Evolutionary conservation across 148 eudicot species (phyloP), one percentile per base, ranked within the genome.

Genomic region (Drosera capensis): DNA sequence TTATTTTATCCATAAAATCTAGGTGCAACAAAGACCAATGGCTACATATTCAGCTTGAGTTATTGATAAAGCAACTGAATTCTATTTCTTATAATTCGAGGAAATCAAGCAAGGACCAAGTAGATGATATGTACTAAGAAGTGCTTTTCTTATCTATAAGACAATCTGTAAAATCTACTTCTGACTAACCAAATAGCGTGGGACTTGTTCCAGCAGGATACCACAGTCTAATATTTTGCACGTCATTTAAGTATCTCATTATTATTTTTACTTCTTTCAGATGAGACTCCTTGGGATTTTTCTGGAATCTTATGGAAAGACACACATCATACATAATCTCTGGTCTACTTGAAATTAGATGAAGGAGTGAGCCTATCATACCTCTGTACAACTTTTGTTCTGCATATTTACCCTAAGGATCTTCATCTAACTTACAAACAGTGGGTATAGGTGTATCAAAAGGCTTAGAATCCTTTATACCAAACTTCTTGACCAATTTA

Each of bases 81-180:
- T 46, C 16, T 46, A 20, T n/a, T 46, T 46, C 35, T 46, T 46
- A 15, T 15, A 46, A 25, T 3, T 36, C 50, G 20, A 46, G 8
- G 34, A 46, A 16, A 46, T 14, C 0, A 46, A 7, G 14, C 20
- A 46, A 24, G 35, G 31, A 14, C 35, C 50, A 1, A 46, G 19
- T 4, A 25, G 15, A 1, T 25, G 20, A 25, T 18, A 15, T 20
- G 26, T 28, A 16, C 36, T 20, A n/a, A 6, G 20, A 46, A 8
- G 14, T 37, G n/a, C 40, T 37, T 14, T 37, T 37, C n/a, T 4
- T 37, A 37, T 37, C 40, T 7, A 37, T 37, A 4, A 37, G 14
- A 8, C 14, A 37, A 7, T 16, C 14, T 3, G 40, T 16, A 37
- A 3, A 3, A 37, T 37, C 40, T 37, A 14, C n/a, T 4, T 7